phyloP scores from a whole-genome alignment of 2,329 filamentous ascomycete genomes.

The Bretziella fagacearum region DNA sequence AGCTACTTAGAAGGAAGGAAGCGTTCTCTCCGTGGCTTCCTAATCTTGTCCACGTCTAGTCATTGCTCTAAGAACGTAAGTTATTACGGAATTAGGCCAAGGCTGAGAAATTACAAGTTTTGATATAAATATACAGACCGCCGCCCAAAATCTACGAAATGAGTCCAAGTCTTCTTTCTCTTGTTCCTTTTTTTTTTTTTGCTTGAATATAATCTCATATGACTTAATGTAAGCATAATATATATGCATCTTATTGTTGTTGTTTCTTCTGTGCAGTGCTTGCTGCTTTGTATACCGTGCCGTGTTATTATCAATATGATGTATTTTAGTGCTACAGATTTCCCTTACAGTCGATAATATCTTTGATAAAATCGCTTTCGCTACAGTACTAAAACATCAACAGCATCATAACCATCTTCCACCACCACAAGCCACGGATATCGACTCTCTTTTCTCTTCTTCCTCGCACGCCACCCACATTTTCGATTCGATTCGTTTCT shows the following conservation, averaged over 20 bases:
- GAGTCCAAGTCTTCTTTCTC: background rate
- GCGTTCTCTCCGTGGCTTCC: background rate
- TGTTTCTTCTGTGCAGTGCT: background rate
- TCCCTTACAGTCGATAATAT: background rate
- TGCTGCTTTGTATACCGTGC: background rate
- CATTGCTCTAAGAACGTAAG: background rate
- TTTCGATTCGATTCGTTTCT: conserved; percentile 9
- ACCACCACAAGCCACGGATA: background rate
- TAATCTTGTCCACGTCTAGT: background rate
- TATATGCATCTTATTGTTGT: background rate
- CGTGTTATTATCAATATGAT: background rate
- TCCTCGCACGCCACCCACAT: background rate
- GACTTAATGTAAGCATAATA: conserved; percentile 1
- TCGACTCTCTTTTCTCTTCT: background rate
- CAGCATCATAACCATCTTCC: background rate
- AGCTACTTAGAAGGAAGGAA: background rate
- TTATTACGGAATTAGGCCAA: too few species aligned
- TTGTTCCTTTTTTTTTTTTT: background rate
- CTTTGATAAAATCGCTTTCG: too few species aligned
- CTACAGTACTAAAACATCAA: background rate
- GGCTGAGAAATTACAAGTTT: background rate
- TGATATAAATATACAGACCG: background rate
- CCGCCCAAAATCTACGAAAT: background rate
- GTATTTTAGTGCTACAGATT: background rate
- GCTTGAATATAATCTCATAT: background rate